Percentiles rank a stretch among this genome's conserved stretches.
These are phyloP conservation scores for Malassezia equina DNA, from an alignment of 1,284 basidiomycete genomes.

Conservation along the genomic window DNA sequence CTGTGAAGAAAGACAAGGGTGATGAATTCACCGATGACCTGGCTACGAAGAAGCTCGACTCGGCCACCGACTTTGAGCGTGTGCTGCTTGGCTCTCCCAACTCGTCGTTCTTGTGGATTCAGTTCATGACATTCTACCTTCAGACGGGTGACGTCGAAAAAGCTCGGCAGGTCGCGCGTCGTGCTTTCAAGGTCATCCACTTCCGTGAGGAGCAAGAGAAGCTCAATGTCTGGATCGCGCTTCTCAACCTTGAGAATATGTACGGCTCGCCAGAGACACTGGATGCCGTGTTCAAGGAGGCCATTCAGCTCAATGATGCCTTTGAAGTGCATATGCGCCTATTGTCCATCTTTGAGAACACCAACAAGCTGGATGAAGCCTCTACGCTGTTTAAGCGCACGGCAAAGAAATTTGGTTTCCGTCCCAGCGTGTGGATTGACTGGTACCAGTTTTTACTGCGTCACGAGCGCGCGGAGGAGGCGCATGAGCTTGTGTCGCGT, in stretches of 20 bases:
- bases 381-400: slow-evolving; percentile 33
- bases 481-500: slow-evolving; percentile 75
- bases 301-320: slow-evolving; percentile 77
- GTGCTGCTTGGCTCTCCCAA: slow-evolving; percentile 88
- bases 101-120: slow-evolving; percentile 95
- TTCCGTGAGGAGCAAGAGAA: slow-evolving; percentile 95
- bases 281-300: slow-evolving; percentile 76
- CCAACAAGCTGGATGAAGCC: slow-evolving; percentile 56
- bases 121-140: slow-evolving; percentile 97
- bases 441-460: slow-evolving; percentile 69
- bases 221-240: slow-evolving; percentile 92
- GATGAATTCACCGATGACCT: slow-evolving; percentile 43
- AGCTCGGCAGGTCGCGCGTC: slow-evolving; percentile 73
- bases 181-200: slow-evolving; percentile 75
- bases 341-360: slow-evolving; percentile 71
- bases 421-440: slow-evolving; percentile 81
- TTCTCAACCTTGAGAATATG: slow-evolving; percentile 86
- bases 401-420: slow-evolving; percentile 80
- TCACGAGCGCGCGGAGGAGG: slow-evolving; percentile 63
- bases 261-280: slow-evolving; percentile 68
- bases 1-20: slow-evolving; percentile 18
- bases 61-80: slow-evolving; percentile 86
- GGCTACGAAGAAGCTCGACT: slow-evolving; percentile 58
- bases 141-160: slow-evolving; percentile 90
- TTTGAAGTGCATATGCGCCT: slow-evolving; percentile 78